A percentile compares a stretch with the other conserved stretches of the same genome.
Conservation (phyloP, 306 rosid genomes). For the Acacia crassicarpa region DNA sequence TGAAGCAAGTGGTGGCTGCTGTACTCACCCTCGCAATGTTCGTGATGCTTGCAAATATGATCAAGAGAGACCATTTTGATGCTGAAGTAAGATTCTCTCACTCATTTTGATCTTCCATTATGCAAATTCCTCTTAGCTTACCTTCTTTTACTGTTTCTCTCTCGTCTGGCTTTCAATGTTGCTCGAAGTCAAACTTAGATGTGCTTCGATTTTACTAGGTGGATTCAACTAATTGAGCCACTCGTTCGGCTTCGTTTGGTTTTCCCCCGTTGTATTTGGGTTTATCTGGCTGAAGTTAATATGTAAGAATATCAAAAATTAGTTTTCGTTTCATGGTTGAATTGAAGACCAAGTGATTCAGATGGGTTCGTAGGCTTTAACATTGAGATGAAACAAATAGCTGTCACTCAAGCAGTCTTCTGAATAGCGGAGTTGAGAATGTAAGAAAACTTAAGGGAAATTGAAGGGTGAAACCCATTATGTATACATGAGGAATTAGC, state of each 20-base stretch:
- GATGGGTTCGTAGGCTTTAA: neutral
- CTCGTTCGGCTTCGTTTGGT: neutral
- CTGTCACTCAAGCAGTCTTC: neutral
- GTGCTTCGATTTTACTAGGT: neutral
- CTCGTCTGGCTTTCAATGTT: constrained; percentile 1
- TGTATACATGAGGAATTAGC: neutral
- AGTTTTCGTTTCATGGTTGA: neutral
- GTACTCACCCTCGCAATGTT: constrained; percentile 76
- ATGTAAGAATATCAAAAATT: too few relatives aligned
- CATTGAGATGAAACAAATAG: neutral
- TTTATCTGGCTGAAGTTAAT: too few relatives aligned
- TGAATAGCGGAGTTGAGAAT: neutral
- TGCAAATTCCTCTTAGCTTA: neutral
- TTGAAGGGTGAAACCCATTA: neutral
- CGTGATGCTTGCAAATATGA: constrained; percentile 88
- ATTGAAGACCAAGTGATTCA: neutral
- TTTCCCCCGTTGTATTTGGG: too few relatives aligned
- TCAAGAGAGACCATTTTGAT: constrained; percentile 84
- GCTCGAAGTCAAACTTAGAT: neutral
- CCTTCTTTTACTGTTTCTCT: neutral
- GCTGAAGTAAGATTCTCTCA: constrained; percentile 41
- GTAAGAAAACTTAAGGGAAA: neutral
- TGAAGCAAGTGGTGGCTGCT: constrained; percentile 89
- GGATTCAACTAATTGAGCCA: constrained; percentile 1
- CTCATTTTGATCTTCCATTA: neutral